phyloP scores from a whole-genome alignment of 495 filamentous ascomycete genomes.

The Lentithecium fluviatile region DNA sequence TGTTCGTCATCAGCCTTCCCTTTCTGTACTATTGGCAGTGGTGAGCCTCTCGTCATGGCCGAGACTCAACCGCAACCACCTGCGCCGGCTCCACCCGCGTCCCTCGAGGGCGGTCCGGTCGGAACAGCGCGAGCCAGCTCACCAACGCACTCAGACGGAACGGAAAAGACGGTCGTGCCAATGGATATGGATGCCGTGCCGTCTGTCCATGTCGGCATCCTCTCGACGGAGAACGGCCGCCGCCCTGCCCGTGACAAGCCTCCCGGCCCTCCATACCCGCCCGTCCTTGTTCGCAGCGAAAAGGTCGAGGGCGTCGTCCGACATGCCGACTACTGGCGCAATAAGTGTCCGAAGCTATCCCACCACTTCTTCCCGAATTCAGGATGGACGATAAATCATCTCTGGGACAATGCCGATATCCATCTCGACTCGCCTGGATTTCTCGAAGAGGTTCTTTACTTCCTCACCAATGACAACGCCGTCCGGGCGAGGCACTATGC shows the following conservation, averaged over 20 bases:
- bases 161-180: not conserved
- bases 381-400: conserved; percentile 47
- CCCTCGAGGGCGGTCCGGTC: not conserved
- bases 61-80: conserved; percentile 1
- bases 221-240: conserved; percentile 41
- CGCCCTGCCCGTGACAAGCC: conserved; percentile 23
- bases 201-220: conserved; percentile 23
- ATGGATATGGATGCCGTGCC: not conserved
- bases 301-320: conserved; percentile 39
- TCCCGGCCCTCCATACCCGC: conserved; percentile 33
- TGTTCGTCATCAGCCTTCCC: not conserved
- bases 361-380: conserved; percentile 32
- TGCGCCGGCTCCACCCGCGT: not conserved
- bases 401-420: conserved; percentile 55
- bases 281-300: conserved; percentile 34
- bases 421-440: conserved; percentile 49
- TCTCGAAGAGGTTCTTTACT: conserved; percentile 38
- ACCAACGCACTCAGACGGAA: conserved; percentile 8
- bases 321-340: conserved; percentile 30
- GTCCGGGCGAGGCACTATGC: not conserved
- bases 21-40: not conserved
- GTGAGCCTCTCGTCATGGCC: conserved; percentile 10
- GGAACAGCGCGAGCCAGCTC: not conserved
- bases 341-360: conserved; percentile 40
- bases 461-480: conserved; percentile 19